These are phyloP conservation scores for Scorias spongiosa DNA, from an alignment of 2,329 filamentous ascomycete species.

Conservation along the genomic window DNA sequence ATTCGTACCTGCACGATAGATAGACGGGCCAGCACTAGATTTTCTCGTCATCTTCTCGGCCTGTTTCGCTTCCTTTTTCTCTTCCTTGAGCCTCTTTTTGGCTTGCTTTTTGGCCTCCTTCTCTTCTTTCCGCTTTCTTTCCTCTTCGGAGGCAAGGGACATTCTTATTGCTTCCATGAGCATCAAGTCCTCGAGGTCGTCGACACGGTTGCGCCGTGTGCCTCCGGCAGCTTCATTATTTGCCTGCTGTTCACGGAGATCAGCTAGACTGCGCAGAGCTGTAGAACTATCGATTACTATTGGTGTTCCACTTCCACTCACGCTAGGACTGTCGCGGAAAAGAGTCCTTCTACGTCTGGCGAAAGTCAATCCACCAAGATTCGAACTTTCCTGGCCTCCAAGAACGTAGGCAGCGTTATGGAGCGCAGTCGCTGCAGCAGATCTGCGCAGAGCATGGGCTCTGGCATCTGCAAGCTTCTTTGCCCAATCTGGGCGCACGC, in stretches of 20 bases:
- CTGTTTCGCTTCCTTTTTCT: conserved; percentile 49
- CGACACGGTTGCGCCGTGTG: conserved; percentile 50
- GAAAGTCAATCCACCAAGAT: conserved; percentile 35
- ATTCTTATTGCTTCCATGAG: conserved; percentile 90
- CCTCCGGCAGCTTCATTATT: conserved; percentile 13
- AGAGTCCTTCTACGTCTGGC: conserved; percentile 36
- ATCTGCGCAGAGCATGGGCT: conserved; percentile 68
- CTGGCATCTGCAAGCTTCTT: conserved; percentile 75
- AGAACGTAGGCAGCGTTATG: conserved; percentile 92
- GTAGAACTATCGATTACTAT: conserved; percentile 15
- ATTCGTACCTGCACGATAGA: conserved; percentile 25
- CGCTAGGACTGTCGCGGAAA: conserved; percentile 33
- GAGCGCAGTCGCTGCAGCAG: conserved; percentile 82
- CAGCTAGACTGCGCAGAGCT: conserved; percentile 12
- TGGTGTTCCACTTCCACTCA: conserved; percentile 31
- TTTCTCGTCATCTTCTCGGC: conserved; percentile 54
- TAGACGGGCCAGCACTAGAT: conserved; percentile 41
- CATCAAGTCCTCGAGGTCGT: conserved; percentile 95
- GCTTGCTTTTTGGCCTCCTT: conserved; percentile 68
- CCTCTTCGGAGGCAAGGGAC: conserved; percentile 84
- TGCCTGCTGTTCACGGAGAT: conserved; percentile 7
- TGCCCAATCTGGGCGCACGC: conserved; percentile 85
- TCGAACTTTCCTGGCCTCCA: conserved; percentile 34
- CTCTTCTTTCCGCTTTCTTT: conserved; percentile 71
- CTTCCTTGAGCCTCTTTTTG: conserved; percentile 73